Evolutionary conservation across 2,329 filamentous ascomycete genomes (phyloP).

Genomic region (Xylariales sp.): DNA sequence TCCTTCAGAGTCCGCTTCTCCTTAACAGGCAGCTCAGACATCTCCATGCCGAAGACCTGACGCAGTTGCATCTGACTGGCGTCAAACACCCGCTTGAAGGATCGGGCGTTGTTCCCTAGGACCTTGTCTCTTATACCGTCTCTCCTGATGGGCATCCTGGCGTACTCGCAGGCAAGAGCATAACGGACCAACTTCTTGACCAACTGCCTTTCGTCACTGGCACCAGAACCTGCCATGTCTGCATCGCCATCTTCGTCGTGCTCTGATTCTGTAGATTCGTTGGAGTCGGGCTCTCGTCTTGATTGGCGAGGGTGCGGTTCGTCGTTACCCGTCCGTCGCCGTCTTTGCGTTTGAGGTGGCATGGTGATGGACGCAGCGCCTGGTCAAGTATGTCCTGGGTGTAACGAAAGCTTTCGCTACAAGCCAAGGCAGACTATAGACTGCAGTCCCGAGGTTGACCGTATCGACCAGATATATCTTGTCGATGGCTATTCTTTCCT

Average conservation of each 20-base stretch:
- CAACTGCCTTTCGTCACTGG: constrained; percentile 43
- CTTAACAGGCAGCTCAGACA: constrained; percentile 74
- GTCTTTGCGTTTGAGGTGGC: constrained; percentile 23
- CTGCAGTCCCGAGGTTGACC: too few species aligned
- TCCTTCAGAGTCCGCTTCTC: constrained; percentile 81
- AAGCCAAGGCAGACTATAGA: too few species aligned
- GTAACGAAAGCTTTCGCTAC: not conserved
- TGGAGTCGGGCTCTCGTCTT: constrained; percentile 20
- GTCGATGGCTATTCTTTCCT: too few species aligned
- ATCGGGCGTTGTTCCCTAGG: constrained; percentile 62
- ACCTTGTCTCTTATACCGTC: constrained; percentile 65
- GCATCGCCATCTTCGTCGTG: constrained; percentile 20
- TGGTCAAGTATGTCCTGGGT: not conserved
- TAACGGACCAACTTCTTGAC: constrained; percentile 67
- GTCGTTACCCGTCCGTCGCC: constrained; percentile 26
- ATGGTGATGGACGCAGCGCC: constrained; percentile 14
- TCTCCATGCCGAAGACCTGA: constrained; percentile 82
- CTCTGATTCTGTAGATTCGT: constrained; percentile 26
- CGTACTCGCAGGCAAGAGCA: constrained; percentile 61
- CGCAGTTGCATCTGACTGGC: constrained; percentile 69
- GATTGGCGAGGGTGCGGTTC: constrained; percentile 21
- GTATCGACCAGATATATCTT: too few species aligned
- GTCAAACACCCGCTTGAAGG: constrained; percentile 74
- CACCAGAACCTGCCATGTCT: constrained; percentile 19
- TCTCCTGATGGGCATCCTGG: constrained; percentile 54